Base-by-base conservation (phyloP, 352 stramenopile genomes). In the Aphanomyces invadans region DNA sequence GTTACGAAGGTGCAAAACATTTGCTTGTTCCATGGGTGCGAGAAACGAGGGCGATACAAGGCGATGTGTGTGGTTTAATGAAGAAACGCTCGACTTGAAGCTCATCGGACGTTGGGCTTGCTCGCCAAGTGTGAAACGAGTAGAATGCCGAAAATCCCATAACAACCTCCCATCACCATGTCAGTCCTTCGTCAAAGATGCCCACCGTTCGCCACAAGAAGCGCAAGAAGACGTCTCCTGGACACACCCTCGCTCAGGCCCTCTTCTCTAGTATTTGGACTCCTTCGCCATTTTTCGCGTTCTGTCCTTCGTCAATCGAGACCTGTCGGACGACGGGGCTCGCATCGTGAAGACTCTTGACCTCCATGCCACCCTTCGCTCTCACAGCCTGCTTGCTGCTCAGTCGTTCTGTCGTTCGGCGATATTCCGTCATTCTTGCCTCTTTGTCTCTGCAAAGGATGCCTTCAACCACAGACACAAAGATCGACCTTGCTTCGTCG, bases 371-470 rank as follows among this genome's bases (percentile, higher is more conserved):
- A 67, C 60, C 4, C 12, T 32, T n/a, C 26, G 54, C 25, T 11
- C 42, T 3, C 60, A 67, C 11, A 46, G 5, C 19, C 45, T 67
- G 10, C n/a, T n/a, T n/a, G n/a, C n/a, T n/a, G n/a, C 31, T 67
- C 32, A 31, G 19, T 10, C 5, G 17, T 10, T 56, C 29, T 28
- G 60, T 67, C 17, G 42, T 67, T n/a, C 60, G 38, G 7, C 45
- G 60, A 44, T 67, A 67, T 31, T 26, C 11, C 9, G 60, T 1
- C 12, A 12, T 39, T 23, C 32, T 67, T 21, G 4, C 36, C 5
- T 57, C 49, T 15, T 32, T 57, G 5, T 67, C 60, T 5, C 23
- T 67, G 38, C 32, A 67, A 33, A 59, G 60, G 60, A 67, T 44
- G 9, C 26, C 29, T 23, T 29, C 49, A n/a, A 42, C 21, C 3